Conservation (phyloP, 805 yeast genomes). For the Cyberlindnera mrakii region DNA sequence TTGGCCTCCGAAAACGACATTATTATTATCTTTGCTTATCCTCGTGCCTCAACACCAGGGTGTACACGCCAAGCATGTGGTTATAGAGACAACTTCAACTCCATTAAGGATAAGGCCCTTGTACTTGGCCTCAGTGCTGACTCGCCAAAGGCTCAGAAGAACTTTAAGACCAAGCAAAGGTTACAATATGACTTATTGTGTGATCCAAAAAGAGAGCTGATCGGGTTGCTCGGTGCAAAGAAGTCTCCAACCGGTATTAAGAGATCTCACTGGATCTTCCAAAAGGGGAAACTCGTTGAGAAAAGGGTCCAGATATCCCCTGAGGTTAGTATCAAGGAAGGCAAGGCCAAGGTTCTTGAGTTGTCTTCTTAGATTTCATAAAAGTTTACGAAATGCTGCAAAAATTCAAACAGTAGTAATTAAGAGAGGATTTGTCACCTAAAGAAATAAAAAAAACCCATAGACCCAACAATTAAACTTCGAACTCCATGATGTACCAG, state of each 20-base stretch:
- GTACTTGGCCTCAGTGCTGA: constrained; percentile 85
- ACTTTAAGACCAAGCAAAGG: constrained; percentile 64
- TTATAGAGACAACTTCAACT: constrained; percentile 59
- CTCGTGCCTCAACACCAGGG: constrained; percentile 92
- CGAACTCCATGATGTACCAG: constrained; percentile 26
- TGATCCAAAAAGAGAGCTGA: constrained; percentile 67
- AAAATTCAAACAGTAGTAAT: background rate
- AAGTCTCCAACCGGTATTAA: constrained; percentile 71
- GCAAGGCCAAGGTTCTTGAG: constrained; percentile 48
- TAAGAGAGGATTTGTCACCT: constrained; percentile 16
- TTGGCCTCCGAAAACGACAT: constrained; percentile 35
- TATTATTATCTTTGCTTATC: constrained; percentile 69
- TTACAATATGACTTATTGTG: constrained; percentile 70
- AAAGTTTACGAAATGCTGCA: background rate
- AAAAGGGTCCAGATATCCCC: constrained; percentile 40
- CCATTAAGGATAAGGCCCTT: constrained; percentile 46
- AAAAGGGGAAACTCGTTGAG: constrained; percentile 57
- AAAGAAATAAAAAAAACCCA: background rate
- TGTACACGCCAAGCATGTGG: constrained; percentile 95
- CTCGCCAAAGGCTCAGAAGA: constrained; percentile 68
- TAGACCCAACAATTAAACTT: constrained; percentile 10
- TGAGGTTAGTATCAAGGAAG: constrained; percentile 52
- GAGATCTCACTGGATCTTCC: constrained; percentile 90
- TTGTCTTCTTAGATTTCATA: constrained; percentile 17
- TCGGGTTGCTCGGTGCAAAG: constrained; percentile 76